Evolutionary conservation across 1,284 basidiomycete genomes (phyloP), one percentile per base, ranked within the genome.

Genomic region (Austroboletus novae-zelandiae): DNA sequence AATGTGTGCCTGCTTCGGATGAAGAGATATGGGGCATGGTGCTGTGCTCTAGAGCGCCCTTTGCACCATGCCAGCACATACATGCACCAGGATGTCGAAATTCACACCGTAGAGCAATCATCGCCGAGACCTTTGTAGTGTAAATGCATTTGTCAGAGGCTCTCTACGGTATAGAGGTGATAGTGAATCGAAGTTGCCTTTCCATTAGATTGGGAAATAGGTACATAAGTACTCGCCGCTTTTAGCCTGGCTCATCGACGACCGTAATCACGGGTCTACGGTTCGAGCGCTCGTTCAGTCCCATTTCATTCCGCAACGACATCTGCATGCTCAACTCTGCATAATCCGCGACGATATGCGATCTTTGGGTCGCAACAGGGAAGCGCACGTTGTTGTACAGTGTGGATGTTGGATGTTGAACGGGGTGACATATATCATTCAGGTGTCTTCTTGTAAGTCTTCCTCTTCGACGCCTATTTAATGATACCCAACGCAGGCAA

Each of bases 331-430:
- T 7, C 25, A 27, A 27, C 8, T 27, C 25, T 27, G 8, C 8
- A 27, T 27, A 9, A 9, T 27, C 25, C 5, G 6, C 7, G 25
- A 27, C 8, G 20, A 2, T 23, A 23, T 5, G 5, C 20, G 20
- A 23, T 23, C 1, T 23, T 23, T 23, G 20, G 20, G 20, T 23
- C 43, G 0, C 45, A 40, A 0, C 58, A 59, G 9, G 61, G 58
- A 1, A 65, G 50, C 63, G 60, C 44, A 61, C 60, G 0, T 0
- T 45, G 42, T 27, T 65, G 23, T 65, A 65, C 20, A 56, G 4
- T 4, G 20, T 23, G 56, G 0, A 31, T 57, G 15, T 2, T 63
- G 61, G 15, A 18, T 20, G 31, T 7, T 46, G 13, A 56, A 65
- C 39, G 65, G 55, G 11, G 53, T 60, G 20, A 15, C 61, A 43